Base-by-base conservation (phyloP, 176 grass and related monocot genomes). In the Juncus effusus region DNA sequence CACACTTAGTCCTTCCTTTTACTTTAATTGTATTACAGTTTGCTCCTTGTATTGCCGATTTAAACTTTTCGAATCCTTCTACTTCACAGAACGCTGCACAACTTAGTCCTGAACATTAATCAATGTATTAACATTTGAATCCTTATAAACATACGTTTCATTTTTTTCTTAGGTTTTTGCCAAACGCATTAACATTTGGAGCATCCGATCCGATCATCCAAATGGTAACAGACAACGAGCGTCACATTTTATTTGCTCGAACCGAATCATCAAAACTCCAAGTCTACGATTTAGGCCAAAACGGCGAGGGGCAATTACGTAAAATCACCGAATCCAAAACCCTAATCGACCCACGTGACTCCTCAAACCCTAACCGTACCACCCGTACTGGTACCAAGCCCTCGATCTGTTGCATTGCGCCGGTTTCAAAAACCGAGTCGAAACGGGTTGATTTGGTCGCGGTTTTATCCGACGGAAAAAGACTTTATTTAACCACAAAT, bases 261-360 rank as follows among this genome's bases (percentile, higher is more conserved):
- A 97, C 88, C 4, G 88, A 97, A 76, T 87, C 82, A 40, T 89
- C 81, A 76, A 97, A 97, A 75, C 57, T 97, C 62, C 93, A 86
- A 69, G 72, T 79, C 16, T 97, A 86, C 88, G 85, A 97, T 89
- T 79, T 97, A 78, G 93, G 93, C 64, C 79, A 69, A 72, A 85
- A 70, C 65, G 93, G 88, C 47, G 74, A 86, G 64, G 88, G 93
- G 19, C 80, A 78, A 45, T 74, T 97, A 39, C 73, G 72, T 80
- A 97, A 97, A 82, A 79, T 91, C 58, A 77, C 93, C 59, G 93
- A 97, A 76, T 84, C 88, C 70, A 97, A 83, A 76, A 97, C 91
- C 63, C 78, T 97, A 74, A 75, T 86, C 42, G 88, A 97, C 83
- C 88, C 88, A 63, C 85, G 85, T 49, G 93, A 97, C 70, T 62